Conservation (phyloP, 2,329 filamentous ascomycete species). For the Incumbomyces lentus region DNA sequence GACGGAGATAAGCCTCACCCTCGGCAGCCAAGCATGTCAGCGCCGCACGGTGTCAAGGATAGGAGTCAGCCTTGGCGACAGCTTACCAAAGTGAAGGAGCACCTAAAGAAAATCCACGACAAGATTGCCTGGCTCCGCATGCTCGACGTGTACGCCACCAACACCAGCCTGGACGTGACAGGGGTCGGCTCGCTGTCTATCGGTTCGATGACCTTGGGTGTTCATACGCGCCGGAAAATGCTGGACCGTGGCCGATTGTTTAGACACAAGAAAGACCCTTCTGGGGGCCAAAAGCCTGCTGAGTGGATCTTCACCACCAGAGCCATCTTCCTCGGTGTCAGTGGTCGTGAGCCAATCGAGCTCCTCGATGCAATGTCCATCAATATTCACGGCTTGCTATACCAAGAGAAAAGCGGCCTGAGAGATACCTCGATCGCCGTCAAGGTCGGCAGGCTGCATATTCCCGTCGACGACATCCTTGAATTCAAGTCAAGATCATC, state of each 20-base stretch:
- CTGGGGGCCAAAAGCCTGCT: slow-evolving; percentile 59
- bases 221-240: slow-evolving; percentile 85
- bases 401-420: slow-evolving; percentile 74
- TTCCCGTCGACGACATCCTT: slow-evolving; percentile 79
- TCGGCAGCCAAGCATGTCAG: slow-evolving; percentile 18
- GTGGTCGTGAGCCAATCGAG: slow-evolving; percentile 75
- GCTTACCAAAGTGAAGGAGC: slow-evolving; percentile 69
- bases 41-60: slow-evolving; percentile 21
- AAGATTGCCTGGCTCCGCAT: slow-evolving; percentile 81
- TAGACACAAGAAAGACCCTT: slow-evolving; percentile 60
- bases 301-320: slow-evolving; percentile 87
- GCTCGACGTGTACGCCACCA: slow-evolving; percentile 77
- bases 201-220: slow-evolving; percentile 71
- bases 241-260: slow-evolving; percentile 85
- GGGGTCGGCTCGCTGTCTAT: slow-evolving; percentile 79
- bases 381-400: slow-evolving; percentile 84
- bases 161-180: slow-evolving; percentile 64
- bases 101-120: slow-evolving; percentile 73
- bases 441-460: slow-evolving; percentile 80
- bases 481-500: slow-evolving; percentile 42
- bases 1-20: not conserved
- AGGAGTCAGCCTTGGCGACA: slow-evolving; percentile 66
- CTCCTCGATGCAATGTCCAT: slow-evolving; percentile 77
- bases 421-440: slow-evolving; percentile 81
- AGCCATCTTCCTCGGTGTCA: slow-evolving; percentile 78